Evolutionary conservation across 495 filamentous ascomycete species (phyloP).

Genomic region (Aspergillus heteromorphus): DNA sequence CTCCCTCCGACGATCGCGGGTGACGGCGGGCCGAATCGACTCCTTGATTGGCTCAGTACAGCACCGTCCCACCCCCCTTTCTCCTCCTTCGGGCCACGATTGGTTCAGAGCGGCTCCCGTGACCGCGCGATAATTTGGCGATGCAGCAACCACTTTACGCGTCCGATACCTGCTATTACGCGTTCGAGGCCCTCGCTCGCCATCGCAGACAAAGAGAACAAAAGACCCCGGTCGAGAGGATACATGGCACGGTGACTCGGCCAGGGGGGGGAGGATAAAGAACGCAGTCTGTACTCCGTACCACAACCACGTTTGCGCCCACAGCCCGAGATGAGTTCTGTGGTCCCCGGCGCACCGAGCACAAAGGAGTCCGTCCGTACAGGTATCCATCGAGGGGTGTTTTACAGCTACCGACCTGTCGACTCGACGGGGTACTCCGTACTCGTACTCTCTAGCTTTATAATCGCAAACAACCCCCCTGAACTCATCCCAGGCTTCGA

Average conservation of each 20-base stretch:
- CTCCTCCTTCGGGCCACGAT: slow-evolving; percentile 8
- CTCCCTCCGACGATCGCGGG: background rate
- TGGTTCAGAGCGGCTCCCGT: slow-evolving; percentile 25
- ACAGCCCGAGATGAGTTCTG: too few relatives aligned
- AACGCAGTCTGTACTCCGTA: background rate
- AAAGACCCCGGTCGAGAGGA: background rate
- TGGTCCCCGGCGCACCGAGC: background rate
- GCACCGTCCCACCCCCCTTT: slow-evolving; percentile 8
- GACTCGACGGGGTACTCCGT: background rate
- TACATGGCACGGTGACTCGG: background rate
- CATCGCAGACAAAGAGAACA: background rate
- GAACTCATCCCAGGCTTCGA: background rate
- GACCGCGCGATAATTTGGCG: slow-evolving; percentile 41
- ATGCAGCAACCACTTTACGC: slow-evolving; percentile 30
- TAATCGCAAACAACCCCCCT: background rate
- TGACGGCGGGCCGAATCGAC: background rate
- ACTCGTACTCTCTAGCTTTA: background rate
- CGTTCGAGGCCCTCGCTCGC: slow-evolving; percentile 15
- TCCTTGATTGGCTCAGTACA: slow-evolving; percentile 5
- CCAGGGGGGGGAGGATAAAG: background rate
- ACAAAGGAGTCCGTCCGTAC: background rate
- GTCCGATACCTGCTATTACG: slow-evolving; percentile 32
- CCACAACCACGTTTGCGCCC: too few relatives aligned
- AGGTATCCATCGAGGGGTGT: background rate
- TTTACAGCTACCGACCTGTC: background rate